Percentiles rank a stretch among this genome's conserved stretches.
Conservation (phyloP, 163 green algal species). For the Scenedesmus sp. region DNA sequence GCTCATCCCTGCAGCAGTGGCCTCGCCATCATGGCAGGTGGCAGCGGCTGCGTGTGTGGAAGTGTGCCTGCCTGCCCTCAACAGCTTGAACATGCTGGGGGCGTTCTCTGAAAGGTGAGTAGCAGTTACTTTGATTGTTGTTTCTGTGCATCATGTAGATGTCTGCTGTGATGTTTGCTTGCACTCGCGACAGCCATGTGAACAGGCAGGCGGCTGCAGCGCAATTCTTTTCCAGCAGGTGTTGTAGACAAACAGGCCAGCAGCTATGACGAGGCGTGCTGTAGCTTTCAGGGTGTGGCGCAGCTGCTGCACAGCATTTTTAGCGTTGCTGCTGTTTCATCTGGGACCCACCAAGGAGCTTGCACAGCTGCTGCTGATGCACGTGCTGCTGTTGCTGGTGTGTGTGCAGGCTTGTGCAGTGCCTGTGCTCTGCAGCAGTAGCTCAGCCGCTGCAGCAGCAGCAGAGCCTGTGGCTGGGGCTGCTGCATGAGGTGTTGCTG, state of each 20-base stretch:
- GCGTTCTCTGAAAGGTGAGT: constrained; percentile 25
- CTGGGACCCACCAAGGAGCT: background rate
- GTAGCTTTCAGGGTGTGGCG: background rate
- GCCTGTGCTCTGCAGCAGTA: constrained; percentile 3
- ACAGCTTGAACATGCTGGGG: background rate
- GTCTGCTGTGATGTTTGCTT: no score
- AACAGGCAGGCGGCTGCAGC: no score
- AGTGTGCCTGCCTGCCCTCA: constrained; percentile 6
- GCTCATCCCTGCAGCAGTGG: background rate
- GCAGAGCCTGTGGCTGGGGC: constrained; percentile 28
- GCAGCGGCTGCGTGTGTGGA: constrained; percentile 14
- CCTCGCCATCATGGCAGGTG: background rate
- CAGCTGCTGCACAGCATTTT: no score
- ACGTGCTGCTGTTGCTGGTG: background rate
- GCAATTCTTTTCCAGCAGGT: no score
- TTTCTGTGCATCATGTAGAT: no score
- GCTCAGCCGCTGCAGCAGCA: background rate
- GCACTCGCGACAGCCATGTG: no score
- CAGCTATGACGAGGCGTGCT: background rate
- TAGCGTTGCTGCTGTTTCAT: no score
- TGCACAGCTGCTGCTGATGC: background rate
- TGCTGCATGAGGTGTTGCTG: constrained; percentile 17
- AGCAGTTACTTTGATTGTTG: background rate
- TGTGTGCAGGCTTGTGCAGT: background rate
- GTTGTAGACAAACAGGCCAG: background rate